Percentiles rank a stretch among this genome's conserved stretches.
Evolutionary conservation across 1,284 basidiomycete genomes (phyloP).

Genomic region (Ceratobasidium sp.): DNA sequence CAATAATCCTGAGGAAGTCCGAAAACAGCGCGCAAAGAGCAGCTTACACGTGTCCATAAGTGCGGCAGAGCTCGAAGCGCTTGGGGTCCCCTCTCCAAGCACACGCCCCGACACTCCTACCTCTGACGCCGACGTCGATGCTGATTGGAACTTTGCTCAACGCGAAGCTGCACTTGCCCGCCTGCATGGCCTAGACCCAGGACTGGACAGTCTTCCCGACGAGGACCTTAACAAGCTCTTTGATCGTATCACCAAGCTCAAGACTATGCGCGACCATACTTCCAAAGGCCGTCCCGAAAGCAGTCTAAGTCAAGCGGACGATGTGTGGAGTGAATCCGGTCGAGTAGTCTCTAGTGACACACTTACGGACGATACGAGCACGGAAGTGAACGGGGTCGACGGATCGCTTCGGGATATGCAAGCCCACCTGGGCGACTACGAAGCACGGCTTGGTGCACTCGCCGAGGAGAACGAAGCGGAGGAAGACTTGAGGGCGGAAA

Average conservation of each 20-base stretch:
- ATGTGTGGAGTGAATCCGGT: constrained; percentile 82
- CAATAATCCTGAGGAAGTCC: constrained; percentile 94
- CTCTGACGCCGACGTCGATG: constrained; percentile 74
- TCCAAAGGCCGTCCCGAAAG: constrained; percentile 61
- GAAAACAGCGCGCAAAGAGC: constrained; percentile 81
- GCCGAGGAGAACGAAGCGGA: constrained; percentile 77
- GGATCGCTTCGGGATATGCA: constrained; percentile 74
- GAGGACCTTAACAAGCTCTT: constrained; percentile 93
- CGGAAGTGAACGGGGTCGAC: constrained; percentile 77
- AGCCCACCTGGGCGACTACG: constrained; percentile 70
- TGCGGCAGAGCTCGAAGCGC: constrained; percentile 68
- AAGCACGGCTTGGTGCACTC: constrained; percentile 78
- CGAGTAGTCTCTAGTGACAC: constrained; percentile 77
- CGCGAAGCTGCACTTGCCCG: constrained; percentile 89
- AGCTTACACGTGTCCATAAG: constrained; percentile 71
- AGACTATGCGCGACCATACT: constrained; percentile 83
- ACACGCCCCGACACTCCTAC: constrained; percentile 79
- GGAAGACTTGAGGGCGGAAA: constrained; percentile 81
- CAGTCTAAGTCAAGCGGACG: constrained; percentile 79
- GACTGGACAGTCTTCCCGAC: constrained; percentile 89
- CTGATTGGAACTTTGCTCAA: constrained; percentile 94
- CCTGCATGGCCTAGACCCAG: constrained; percentile 80
- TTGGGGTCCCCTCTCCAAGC: constrained; percentile 51
- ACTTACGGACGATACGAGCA: constrained; percentile 84
- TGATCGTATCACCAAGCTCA: constrained; percentile 91